Conservation (phyloP, 2,329 filamentous ascomycete genomes). For the Alternaria postmessia region DNA sequence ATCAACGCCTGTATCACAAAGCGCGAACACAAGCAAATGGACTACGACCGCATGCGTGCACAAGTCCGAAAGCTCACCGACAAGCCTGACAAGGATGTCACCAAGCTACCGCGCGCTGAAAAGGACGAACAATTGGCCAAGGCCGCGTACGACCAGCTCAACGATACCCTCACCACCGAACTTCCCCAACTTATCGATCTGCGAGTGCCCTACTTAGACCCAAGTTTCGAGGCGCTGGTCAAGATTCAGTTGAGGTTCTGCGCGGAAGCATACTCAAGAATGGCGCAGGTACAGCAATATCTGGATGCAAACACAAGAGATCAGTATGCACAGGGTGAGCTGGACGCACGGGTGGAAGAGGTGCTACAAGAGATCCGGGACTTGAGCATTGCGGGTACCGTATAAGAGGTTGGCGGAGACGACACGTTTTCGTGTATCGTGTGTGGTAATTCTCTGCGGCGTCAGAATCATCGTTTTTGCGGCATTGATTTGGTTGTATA, state of each 20-base stretch:
- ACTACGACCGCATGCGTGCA: constrained; percentile 94
- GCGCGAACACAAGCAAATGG: constrained; percentile 95
- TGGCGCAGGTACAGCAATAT: constrained; percentile 99
- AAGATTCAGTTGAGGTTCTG: constrained; percentile 99
- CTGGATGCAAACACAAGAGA: constrained; percentile 94
- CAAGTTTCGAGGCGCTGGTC: constrained; percentile 95
- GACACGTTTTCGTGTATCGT: background rate
- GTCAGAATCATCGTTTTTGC: background rate
- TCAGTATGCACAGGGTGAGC: constrained; percentile 90
- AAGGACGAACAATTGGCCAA: constrained; percentile 96
- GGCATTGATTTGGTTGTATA: background rate
- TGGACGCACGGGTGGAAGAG: constrained; percentile 92
- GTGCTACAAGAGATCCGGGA: constrained; percentile 97
- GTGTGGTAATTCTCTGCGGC: constrained; percentile 1
- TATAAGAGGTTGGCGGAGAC: constrained; percentile 40
- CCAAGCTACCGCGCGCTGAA: constrained; percentile 93
- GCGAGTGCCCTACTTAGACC: constrained; percentile 95
- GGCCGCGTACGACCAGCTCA: constrained; percentile 92
- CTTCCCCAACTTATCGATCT: constrained; percentile 95
- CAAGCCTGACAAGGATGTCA: constrained; percentile 98
- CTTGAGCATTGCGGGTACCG: constrained; percentile 86
- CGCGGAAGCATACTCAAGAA: constrained; percentile 94
- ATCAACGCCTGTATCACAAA: constrained; percentile 99
- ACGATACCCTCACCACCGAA: constrained; percentile 93
- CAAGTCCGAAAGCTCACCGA: constrained; percentile 97